Conservation (phyloP, 331 rosid genomes). For the Quercus tomentella region DNA sequence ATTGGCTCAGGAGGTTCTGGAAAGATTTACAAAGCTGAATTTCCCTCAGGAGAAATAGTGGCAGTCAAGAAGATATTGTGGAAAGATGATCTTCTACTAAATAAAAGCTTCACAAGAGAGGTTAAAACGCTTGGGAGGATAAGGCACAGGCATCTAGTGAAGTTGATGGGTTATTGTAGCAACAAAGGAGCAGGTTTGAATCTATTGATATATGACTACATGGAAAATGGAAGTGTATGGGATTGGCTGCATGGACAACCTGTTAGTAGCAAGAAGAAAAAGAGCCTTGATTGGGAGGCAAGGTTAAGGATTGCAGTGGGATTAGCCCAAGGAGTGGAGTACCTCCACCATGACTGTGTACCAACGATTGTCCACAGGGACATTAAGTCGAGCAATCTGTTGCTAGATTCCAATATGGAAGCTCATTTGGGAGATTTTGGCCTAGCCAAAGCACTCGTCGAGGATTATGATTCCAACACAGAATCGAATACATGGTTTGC, state of each 20-base stretch:
- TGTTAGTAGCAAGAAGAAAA: conserved; percentile 42
- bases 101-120: conserved; percentile 73
- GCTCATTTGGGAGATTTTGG: conserved; percentile 96
- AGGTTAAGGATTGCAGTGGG: conserved; percentile 72
- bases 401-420: conserved; percentile 77
- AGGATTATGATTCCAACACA: conserved; percentile 54
- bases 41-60: conserved; percentile 54
- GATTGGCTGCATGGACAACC: conserved; percentile 76
- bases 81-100: conserved; percentile 65
- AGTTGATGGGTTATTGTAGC: conserved; percentile 74
- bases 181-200: conserved; percentile 60
- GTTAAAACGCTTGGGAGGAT: conserved; percentile 82
- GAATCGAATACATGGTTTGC: conserved; percentile 76
- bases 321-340: conserved; percentile 80
- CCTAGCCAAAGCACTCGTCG: conserved; percentile 59
- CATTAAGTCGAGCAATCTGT: conserved; percentile 70
- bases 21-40: conserved; percentile 71
- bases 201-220: conserved; percentile 73
- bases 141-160: conserved; percentile 83
- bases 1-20: conserved; percentile 94
- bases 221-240: conserved; percentile 93
- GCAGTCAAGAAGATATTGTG: conserved; percentile 82
- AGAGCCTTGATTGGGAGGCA: conserved; percentile 72
- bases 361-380: conserved; percentile 86
- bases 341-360: conserved; percentile 82